Percentiles rank a stretch among this genome's conserved stretches.
These are phyloP conservation scores for Cyclostephanos invisitatus DNA, from an alignment of 108 stramenopile species.

Conservation along the genomic window DNA sequence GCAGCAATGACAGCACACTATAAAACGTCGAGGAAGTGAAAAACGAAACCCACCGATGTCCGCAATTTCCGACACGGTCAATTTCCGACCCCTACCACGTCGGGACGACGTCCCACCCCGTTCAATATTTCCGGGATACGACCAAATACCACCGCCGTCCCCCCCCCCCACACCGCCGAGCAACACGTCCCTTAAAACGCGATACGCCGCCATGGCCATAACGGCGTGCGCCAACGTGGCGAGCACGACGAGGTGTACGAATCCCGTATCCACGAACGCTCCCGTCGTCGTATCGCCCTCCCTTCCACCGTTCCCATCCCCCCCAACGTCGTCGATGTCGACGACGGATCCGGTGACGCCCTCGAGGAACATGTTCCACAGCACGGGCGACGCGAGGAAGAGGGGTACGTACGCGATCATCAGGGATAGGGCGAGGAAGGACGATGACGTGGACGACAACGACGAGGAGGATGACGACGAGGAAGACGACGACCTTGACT, in stretches of 20 bases:
- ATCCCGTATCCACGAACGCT: slow-evolving; percentile 18
- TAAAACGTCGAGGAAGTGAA: no score
- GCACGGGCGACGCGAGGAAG: slow-evolving; percentile 20
- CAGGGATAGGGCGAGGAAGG: slow-evolving; percentile 19
- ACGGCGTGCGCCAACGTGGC: slow-evolving; percentile 26
- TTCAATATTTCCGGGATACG: slow-evolving; percentile 32
- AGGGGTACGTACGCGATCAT: slow-evolving; percentile 25
- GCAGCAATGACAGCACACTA: no score
- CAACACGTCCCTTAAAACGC: slow-evolving; percentile 29
- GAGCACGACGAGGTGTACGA: slow-evolving; percentile 18
- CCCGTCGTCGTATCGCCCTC: neutral
- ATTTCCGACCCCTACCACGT: slow-evolving; percentile 14
- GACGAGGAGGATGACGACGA: neutral
- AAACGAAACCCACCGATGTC: slow-evolving; percentile 21
- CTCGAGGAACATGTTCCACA: slow-evolving; percentile 11
- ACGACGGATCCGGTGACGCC: no score
- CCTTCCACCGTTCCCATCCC: neutral
- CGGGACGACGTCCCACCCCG: neutral
- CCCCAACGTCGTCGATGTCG: no score
- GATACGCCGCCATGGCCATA: slow-evolving; percentile 36
- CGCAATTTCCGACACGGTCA: slow-evolving; percentile 34
- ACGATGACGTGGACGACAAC: slow-evolving; percentile 2
- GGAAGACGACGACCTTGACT: neutral
- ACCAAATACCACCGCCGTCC: no score
- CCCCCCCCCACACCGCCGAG: neutral